Evolutionary conservation across 495 filamentous ascomycete species (phyloP).

Genomic region (Pyronema omphalodes): DNA sequence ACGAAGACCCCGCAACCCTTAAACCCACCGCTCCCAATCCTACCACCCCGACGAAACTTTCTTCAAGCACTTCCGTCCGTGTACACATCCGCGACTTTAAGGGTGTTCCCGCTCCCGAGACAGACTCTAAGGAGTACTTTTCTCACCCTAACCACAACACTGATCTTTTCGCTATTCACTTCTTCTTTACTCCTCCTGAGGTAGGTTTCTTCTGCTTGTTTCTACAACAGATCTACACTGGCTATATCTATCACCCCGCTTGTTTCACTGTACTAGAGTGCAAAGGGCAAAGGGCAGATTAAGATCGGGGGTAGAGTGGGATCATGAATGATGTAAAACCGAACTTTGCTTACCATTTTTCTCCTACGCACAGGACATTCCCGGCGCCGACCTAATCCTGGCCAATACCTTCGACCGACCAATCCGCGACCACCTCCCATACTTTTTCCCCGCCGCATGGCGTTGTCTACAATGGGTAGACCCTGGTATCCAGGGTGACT

Average conservation of each 20-base stretch:
- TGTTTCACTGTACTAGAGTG: too few species aligned
- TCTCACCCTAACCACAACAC: slow-evolving; percentile 41
- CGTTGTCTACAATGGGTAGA: slow-evolving; percentile 77
- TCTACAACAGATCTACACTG: too few species aligned
- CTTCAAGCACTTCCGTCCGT: neutral
- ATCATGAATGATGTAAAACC: too few species aligned
- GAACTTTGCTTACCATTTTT: too few species aligned
- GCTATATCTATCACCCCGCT: too few species aligned
- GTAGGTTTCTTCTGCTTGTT: slow-evolving; percentile 6
- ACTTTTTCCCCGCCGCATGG: slow-evolving; percentile 64
- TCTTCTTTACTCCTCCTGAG: slow-evolving; percentile 51
- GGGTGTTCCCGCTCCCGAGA: neutral
- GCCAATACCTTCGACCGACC: slow-evolving; percentile 87
- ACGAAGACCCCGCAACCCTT: slow-evolving; percentile 3
- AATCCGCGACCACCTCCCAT: slow-evolving; percentile 68
- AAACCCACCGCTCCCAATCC: slow-evolving; percentile 6
- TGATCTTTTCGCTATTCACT: slow-evolving; percentile 68
- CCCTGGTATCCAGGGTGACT: slow-evolving; percentile 70
- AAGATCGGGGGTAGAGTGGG: too few species aligned
- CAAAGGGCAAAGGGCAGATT: too few species aligned
- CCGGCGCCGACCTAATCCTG: slow-evolving; percentile 58
- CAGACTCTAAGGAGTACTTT: slow-evolving; percentile 41
- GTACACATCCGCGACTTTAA: neutral
- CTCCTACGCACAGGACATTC: slow-evolving; percentile 27
- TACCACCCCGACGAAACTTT: slow-evolving; percentile 3